Conservation (phyloP, 495 filamentous ascomycete species). For the Sordaria brevicollis region DNA sequence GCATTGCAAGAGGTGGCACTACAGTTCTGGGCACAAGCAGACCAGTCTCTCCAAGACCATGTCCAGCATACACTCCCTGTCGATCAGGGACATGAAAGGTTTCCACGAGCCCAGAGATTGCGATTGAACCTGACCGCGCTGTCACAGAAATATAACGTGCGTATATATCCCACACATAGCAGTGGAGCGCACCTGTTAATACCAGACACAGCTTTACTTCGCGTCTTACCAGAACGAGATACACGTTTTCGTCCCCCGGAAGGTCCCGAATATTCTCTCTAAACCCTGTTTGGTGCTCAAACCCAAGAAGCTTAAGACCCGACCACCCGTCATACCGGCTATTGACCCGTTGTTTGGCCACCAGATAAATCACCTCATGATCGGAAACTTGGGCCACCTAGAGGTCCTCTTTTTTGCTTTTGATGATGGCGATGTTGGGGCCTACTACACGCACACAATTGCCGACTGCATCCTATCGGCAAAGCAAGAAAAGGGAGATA, state of each 20-base stretch:
- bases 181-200: constrained; percentile 1
- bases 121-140: constrained; percentile 40
- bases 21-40: too few species aligned
- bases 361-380: constrained; percentile 65
- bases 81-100: background rate
- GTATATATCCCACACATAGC: background rate
- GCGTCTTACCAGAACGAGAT: constrained; percentile 63
- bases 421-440: constrained; percentile 85
- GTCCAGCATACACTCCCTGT: too few species aligned
- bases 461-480: constrained; percentile 13
- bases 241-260: constrained; percentile 62
- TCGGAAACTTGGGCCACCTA: constrained; percentile 68
- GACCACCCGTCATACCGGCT: constrained; percentile 35
- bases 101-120: constrained; percentile 25
- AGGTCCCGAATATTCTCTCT: constrained; percentile 47
- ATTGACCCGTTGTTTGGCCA: constrained; percentile 52
- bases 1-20: too few species aligned
- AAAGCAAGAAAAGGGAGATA: background rate
- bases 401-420: constrained; percentile 69
- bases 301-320: constrained; percentile 42
- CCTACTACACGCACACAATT: constrained; percentile 54
- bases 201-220: constrained; percentile 49
- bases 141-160: constrained; percentile 39
- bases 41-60: too few species aligned
- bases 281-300: constrained; percentile 55